Percentiles rank a stretch among this genome's conserved stretches.
These are phyloP conservation scores for Candida sithepensis DNA, from an alignment of 805 yeast species.

Conservation along the genomic window DNA sequence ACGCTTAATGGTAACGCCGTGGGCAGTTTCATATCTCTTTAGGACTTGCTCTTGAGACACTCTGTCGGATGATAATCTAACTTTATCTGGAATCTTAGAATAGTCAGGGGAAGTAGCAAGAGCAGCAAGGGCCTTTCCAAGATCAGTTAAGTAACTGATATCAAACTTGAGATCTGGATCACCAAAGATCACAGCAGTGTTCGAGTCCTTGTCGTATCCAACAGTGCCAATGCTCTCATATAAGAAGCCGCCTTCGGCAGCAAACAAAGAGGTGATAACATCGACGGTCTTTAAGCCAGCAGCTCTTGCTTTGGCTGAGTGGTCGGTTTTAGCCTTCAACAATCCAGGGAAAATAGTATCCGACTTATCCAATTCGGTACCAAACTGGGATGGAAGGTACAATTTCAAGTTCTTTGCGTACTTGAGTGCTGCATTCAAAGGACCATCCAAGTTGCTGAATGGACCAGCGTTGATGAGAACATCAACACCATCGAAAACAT, in stretches of 20 bases:
- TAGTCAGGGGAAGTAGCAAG: slow-evolving; percentile 35
- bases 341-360: slow-evolving; percentile 8
- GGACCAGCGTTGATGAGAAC: slow-evolving; percentile 44
- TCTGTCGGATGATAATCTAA: slow-evolving; percentile 41
- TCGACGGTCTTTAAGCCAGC: slow-evolving; percentile 47
- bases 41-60: slow-evolving; percentile 37
- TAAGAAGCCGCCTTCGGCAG: slow-evolving; percentile 25
- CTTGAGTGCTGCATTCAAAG: slow-evolving; percentile 38
- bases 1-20: slow-evolving; percentile 33
- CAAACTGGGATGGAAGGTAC: slow-evolving; percentile 62
- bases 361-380: slow-evolving; percentile 38
- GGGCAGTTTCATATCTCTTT: slow-evolving; percentile 37
- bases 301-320: slow-evolving; percentile 37
- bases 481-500: slow-evolving; percentile 44
- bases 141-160: slow-evolving; percentile 36
- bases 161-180: slow-evolving; percentile 35
- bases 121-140: slow-evolving; percentile 42
- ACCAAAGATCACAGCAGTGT: slow-evolving; percentile 38
- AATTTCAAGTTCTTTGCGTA: slow-evolving; percentile 37
- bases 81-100: slow-evolving; percentile 37
- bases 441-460: slow-evolving; percentile 23
- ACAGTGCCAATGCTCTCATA: no score
- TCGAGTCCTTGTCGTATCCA: slow-evolving; percentile 27
- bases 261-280: slow-evolving; percentile 38
- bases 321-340: slow-evolving; percentile 30